A percentile compares a stretch with the other conserved stretches of the same genome.
These are phyloP conservation scores for Heliamphora exappendiculata DNA, from an alignment of 148 eudicot species.

Conservation along the genomic window DNA sequence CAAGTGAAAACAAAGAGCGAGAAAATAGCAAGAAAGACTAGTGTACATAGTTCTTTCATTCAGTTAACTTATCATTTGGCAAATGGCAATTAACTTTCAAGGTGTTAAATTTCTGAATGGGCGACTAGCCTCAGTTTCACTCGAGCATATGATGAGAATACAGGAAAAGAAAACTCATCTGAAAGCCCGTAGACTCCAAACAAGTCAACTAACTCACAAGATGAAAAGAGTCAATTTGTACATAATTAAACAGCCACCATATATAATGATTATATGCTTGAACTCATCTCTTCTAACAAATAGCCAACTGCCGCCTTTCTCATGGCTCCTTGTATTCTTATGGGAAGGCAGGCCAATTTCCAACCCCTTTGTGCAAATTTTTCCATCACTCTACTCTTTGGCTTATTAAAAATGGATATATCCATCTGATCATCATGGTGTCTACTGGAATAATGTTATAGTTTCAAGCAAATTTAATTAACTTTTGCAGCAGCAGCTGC, in stretches of 20 bases:
- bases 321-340: constrained; percentile 1
- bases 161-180: neutral
- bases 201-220: constrained; percentile 7
- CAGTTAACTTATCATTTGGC: neutral
- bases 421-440: neutral
- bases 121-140: neutral
- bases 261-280: neutral
- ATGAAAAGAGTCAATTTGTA: constrained; percentile 7
- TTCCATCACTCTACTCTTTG: neutral
- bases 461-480: constrained; percentile 1
- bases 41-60: neutral
- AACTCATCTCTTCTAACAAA: constrained; percentile 6
- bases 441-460: neutral
- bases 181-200: neutral
- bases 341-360: neutral
- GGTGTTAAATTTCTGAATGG: neutral
- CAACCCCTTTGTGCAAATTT: neutral
- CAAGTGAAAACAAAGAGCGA: neutral
- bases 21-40: neutral
- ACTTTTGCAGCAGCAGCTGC: neutral
- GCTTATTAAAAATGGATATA: neutral
- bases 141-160: neutral
- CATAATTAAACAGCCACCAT: constrained; percentile 1
- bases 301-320: neutral
- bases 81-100: neutral